Evolutionary conservation across 2,329 filamentous ascomycete species (phyloP).

Genomic region (Helicocarpus griseus): DNA sequence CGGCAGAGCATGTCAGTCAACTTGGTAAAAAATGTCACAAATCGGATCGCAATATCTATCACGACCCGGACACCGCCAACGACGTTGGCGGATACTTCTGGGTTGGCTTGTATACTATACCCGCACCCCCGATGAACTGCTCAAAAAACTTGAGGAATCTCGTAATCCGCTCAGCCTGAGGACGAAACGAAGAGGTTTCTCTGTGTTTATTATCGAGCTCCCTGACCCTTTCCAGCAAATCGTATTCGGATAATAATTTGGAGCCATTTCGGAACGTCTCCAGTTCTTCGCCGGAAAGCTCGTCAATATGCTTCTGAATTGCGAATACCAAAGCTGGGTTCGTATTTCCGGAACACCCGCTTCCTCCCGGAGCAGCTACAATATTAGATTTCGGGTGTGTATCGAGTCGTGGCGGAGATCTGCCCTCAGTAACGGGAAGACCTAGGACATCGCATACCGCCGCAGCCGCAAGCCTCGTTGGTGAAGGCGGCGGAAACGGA

Average conservation of each 20-base stretch:
- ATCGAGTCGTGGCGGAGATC: too few relatives aligned
- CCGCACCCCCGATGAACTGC: neutral
- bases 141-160: neutral
- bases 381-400: neutral
- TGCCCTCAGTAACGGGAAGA: too few relatives aligned
- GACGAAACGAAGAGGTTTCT: neutral
- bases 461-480: too few relatives aligned
- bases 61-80: neutral
- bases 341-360: neutral
- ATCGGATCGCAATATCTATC: neutral
- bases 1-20: constrained; percentile 1
- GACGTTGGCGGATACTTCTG: neutral
- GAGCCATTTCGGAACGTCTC: neutral
- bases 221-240: neutral
- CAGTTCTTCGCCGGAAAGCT: neutral
- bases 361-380: neutral
- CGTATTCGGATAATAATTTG: neutral
- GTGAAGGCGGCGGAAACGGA: neutral
- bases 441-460: too few relatives aligned
- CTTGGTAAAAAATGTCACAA: neutral
- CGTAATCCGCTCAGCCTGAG: neutral
- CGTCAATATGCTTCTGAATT: neutral
- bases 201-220: neutral
- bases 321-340: constrained; percentile 2
- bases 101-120: neutral